A percentile compares a stretch with the other conserved stretches of the same genome.
Conservation (phyloP, 1,284 basidiomycete genomes). For the Leccinum pachyderme region DNA sequence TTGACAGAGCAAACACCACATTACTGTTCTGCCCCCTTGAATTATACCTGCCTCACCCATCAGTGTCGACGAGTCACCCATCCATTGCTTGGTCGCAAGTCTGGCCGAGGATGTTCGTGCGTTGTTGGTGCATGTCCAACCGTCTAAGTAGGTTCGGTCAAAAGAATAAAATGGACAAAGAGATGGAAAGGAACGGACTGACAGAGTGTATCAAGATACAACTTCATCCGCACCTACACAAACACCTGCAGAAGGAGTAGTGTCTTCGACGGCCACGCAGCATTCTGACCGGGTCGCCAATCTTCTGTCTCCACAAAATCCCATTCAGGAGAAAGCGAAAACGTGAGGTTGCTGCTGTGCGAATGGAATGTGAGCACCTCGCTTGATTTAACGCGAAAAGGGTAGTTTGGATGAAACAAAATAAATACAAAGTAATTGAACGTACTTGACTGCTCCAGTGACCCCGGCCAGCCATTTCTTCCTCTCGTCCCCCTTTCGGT, state of each 20-base stretch:
- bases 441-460: constrained; percentile 63
- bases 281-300: constrained; percentile 66
- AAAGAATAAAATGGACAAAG: neutral
- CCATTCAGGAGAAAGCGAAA: constrained; percentile 68
- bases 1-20: neutral
- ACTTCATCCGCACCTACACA: constrained; percentile 33
- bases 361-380: neutral
- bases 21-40: constrained; percentile 13
- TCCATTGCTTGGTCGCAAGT: constrained; percentile 45
- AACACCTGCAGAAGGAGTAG: constrained; percentile 12
- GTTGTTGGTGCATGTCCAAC: constrained; percentile 78
- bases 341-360: constrained; percentile 71
- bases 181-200: neutral
- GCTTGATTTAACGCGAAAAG: neutral
- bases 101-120: constrained; percentile 56
- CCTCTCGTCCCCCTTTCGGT: constrained; percentile 70
- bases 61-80: constrained; percentile 60
- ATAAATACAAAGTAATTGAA: constrained; percentile 7
- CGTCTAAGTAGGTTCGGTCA: constrained; percentile 40
- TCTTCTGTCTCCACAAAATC: constrained; percentile 70
- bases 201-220: neutral
- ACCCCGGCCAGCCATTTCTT: constrained; percentile 71
- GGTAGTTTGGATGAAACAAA: neutral
- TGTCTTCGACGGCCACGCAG: constrained; percentile 10
- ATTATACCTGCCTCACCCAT: constrained; percentile 67